Evolutionary conservation across 2,329 filamentous ascomycete species (phyloP).

Genomic region (Biscogniauxia marginata): DNA sequence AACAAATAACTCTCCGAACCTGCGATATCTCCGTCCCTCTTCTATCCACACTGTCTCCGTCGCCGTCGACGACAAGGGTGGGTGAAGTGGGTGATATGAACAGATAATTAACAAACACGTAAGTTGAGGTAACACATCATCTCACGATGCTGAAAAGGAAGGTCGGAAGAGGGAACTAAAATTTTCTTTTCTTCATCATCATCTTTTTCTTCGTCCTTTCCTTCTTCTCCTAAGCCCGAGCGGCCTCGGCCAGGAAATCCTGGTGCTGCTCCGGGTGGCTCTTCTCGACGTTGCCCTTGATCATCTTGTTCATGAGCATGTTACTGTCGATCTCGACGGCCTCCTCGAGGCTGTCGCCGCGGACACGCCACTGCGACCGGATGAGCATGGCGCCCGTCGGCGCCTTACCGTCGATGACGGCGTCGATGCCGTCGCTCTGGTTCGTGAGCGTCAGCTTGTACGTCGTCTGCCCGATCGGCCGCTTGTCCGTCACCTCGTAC

Average conservation of each 20-base stretch:
- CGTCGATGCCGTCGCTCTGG: conserved; percentile 24
- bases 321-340: conserved; percentile 29
- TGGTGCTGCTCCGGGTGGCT: conserved; percentile 24
- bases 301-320: conserved; percentile 27
- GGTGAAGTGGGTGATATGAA: too few relatives aligned
- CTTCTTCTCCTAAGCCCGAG: background rate
- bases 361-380: conserved; percentile 17
- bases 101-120: too few relatives aligned
- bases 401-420: conserved; percentile 24
- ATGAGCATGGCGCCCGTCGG: conserved; percentile 26
- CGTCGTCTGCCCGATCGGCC: conserved; percentile 41
- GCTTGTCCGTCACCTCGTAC: conserved; percentile 28
- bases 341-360: conserved; percentile 22
- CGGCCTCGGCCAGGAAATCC: conserved; percentile 17
- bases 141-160: too few relatives aligned
- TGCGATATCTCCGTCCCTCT: too few relatives aligned
- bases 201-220: background rate
- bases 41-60: too few relatives aligned
- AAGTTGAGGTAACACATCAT: too few relatives aligned
- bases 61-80: too few relatives aligned
- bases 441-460: conserved; percentile 29
- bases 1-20: too few relatives aligned
- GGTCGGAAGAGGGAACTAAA: too few relatives aligned
- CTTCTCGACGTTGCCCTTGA: conserved; percentile 31
- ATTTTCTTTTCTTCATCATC: background rate